Base-by-base conservation (phyloP, 2,329 filamentous ascomycete species). In the Incumbomyces delicatus region DNA sequence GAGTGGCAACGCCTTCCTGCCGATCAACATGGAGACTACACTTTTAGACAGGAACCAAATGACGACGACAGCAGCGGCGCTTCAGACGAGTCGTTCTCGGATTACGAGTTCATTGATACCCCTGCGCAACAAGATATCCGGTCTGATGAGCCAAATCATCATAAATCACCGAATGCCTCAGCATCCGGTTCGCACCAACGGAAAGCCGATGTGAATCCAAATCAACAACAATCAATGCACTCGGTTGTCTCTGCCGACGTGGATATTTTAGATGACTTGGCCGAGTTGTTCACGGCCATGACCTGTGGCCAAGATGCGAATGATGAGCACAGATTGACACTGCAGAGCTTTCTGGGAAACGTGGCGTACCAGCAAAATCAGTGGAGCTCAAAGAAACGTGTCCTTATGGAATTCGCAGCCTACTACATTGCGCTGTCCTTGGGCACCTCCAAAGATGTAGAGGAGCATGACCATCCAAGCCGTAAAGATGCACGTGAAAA, bases 351-450 rank as follows among this genome's bases (percentile, higher is more conserved):
- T n/a, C 42, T 38, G 6, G 33, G 42, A 4, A 13, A 27, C 8
- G 22, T 27, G 5, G 22, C 22, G 8, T 27, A 27, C 22, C 22
- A 27, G 22, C 22, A 27, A 8, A 27, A 8, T 27, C 22, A 8
- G 22, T 27, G 22, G 22, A 27, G 22, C 22, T 27, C 22, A 27
- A 27, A 27, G 22, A 27, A 27, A 27, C 22, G 22, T 27, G 22
- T 27, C 22, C 22, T 27, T 27, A 30, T 45, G 12, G 34, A 38
- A 38, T 45, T 45, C 18, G 42, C 34, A 10, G 33, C 42, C 2
- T 45, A 45, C 16, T 45, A 45, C 16, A 32, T 38, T 17, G 22
- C 36, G 31, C 42, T 37, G 16, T 37, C 14, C 13, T 14, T 45
- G 8, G 33, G 18, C 14, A 22, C 27, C 10, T 37, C 30, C 17